Conservation (phyloP, 2,329 filamentous ascomycete species). For the Cordyceps sp. region DNA sequence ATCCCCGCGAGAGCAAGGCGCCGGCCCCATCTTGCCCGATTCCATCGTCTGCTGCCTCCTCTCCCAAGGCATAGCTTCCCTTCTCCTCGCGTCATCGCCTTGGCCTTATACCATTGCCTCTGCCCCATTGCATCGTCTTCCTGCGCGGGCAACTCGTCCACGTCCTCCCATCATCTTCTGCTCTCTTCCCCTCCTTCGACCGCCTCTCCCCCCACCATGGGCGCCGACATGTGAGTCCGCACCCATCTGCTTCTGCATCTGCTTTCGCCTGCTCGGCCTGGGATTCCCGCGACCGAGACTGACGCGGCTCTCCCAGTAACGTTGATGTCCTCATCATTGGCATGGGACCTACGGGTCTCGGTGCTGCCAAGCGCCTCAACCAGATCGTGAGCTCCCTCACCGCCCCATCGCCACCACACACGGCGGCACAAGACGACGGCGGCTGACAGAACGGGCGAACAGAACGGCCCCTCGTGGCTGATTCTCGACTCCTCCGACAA, state of each 20-base stretch:
- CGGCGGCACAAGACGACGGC: neutral
- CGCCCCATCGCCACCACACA: too few relatives aligned
- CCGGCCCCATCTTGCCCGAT: too few relatives aligned
- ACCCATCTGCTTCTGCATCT: too few relatives aligned
- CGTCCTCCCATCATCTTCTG: too few relatives aligned
- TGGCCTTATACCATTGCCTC: too few relatives aligned
- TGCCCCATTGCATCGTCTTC: too few relatives aligned
- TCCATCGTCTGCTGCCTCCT: too few relatives aligned
- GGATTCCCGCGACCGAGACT: slow-evolving; percentile 1
- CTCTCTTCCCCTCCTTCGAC: too few relatives aligned
- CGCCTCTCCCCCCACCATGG: slow-evolving; percentile 24
- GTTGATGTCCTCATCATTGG: slow-evolving; percentile 97
- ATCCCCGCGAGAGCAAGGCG: too few relatives aligned
- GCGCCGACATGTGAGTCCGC: slow-evolving; percentile 22
- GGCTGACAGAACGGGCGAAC: slow-evolving; percentile 10
- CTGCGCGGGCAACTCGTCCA: too few relatives aligned
- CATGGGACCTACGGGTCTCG: slow-evolving; percentile 90
- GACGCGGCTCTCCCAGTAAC: slow-evolving; percentile 36
- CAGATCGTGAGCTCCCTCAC: slow-evolving; percentile 57
- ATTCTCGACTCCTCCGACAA: slow-evolving; percentile 86
- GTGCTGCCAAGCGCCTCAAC: slow-evolving; percentile 93
- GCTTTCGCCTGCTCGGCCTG: slow-evolving; percentile 3
- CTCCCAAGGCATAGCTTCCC: too few relatives aligned
- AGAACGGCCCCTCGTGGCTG: slow-evolving; percentile 91
- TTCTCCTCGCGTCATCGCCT: too few relatives aligned